A percentile compares a stretch with the other conserved stretches of the same genome.
Conservation (phyloP, 352 stramenopile species). For the Pythium chondricola region DNA sequence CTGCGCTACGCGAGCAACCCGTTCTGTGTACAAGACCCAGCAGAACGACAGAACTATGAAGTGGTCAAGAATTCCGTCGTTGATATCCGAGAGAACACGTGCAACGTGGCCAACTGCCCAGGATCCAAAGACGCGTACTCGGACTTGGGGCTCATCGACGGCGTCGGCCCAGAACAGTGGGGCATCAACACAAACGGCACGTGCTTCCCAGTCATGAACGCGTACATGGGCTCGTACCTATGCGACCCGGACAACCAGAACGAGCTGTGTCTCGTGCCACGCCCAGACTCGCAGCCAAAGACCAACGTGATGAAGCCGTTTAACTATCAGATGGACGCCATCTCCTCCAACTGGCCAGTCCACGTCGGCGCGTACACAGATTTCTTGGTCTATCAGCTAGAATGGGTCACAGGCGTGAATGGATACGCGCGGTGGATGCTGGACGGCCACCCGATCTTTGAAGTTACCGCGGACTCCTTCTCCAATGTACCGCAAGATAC, state of each 20-base stretch:
- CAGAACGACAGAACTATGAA: slow-evolving; percentile 22
- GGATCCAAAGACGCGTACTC: slow-evolving; percentile 39
- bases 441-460: slow-evolving; percentile 45
- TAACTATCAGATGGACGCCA: slow-evolving; percentile 76
- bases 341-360: slow-evolving; percentile 69
- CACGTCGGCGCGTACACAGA: slow-evolving; percentile 49
- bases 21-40: slow-evolving; percentile 15
- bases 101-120: slow-evolving; percentile 26
- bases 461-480: slow-evolving; percentile 48
- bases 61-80: slow-evolving; percentile 21
- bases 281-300: slow-evolving; percentile 23
- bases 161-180: slow-evolving; percentile 12
- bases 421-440: slow-evolving; percentile 73
- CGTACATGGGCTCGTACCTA: slow-evolving; percentile 24
- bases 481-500: slow-evolving; percentile 43
- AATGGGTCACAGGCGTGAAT: slow-evolving; percentile 61
- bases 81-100: slow-evolving; percentile 38
- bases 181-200: slow-evolving; percentile 29
- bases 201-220: slow-evolving; percentile 25
- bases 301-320: slow-evolving; percentile 58
- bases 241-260: slow-evolving; percentile 33
- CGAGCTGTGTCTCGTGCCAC: slow-evolving; percentile 33
- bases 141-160: slow-evolving; percentile 30
- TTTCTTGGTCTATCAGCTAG: slow-evolving; percentile 60
- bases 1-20: slow-evolving; percentile 47